phyloP scores from a whole-genome alignment of 805 yeast genomes.

The Teunomyces kruisii region DNA sequence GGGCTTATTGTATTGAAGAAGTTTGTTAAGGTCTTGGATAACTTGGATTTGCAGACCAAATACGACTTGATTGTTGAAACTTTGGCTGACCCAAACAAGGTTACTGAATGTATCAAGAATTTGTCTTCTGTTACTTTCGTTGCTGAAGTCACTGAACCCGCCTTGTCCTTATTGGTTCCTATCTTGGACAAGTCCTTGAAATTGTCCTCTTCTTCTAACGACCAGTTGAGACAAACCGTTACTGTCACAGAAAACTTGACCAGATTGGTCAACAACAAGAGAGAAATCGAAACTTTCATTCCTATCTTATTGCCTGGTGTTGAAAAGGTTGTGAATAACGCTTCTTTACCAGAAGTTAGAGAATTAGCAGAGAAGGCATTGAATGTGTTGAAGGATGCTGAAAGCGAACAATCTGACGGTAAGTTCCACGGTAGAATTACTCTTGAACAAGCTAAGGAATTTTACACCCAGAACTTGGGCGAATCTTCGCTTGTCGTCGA shows the following conservation, averaged over 20 bases:
- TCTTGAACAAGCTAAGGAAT: conserved; percentile 51
- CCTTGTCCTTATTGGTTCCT: conserved; percentile 85
- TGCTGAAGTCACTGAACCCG: conserved; percentile 97
- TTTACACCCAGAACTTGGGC: conserved; percentile 24
- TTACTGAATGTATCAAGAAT: conserved; percentile 84
- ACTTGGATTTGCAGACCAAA: conserved; percentile 87
- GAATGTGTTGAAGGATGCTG: conserved; percentile 78
- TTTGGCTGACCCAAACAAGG: conserved; percentile 84
- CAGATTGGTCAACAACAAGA: conserved; percentile 87
- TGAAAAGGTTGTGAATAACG: conserved; percentile 81
- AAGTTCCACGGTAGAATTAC: conserved; percentile 75
- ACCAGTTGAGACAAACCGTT: conserved; percentile 94
- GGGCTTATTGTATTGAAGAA: conserved; percentile 70
- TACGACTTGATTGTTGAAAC: conserved; percentile 81
- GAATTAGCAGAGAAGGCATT: conserved; percentile 87
- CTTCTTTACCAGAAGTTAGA: conserved; percentile 95
- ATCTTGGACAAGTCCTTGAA: conserved; percentile 86
- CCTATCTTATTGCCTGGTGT: conserved; percentile 92
- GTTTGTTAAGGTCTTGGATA: conserved; percentile 82
- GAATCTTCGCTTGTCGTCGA: conserved; percentile 12
- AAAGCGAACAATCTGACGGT: conserved; percentile 64
- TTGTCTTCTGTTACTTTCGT: conserved; percentile 94
- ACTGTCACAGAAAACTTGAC: conserved; percentile 95
- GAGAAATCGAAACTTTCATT: conserved; percentile 85
- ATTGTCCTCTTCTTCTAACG: conserved; percentile 87